phyloP scores from a whole-genome alignment of 495 filamentous ascomycete species.

The Amphirosellinia nigrospora region DNA sequence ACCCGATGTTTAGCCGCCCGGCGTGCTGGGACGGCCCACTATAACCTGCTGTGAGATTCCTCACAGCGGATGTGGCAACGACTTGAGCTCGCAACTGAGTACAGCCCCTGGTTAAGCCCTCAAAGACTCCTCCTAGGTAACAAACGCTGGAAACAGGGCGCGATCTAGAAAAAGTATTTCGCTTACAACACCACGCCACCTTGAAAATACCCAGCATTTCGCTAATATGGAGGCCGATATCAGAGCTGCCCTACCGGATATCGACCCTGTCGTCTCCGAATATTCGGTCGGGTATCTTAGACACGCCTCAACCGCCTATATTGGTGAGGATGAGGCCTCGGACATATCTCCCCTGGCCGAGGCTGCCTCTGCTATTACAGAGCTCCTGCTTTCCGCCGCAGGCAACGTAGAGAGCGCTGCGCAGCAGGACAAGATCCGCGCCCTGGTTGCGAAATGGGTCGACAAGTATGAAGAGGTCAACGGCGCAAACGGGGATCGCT shows the following conservation, averaged over 20 bases:
- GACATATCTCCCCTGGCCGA: constrained; percentile 78
- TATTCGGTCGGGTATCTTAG: constrained; percentile 94
- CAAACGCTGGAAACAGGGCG: neutral
- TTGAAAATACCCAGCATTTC: neutral
- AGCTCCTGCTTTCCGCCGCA: constrained; percentile 88
- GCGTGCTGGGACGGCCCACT: neutral
- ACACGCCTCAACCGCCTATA: constrained; percentile 85
- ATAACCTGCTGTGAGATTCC: neutral
- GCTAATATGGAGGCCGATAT: constrained; percentile 87
- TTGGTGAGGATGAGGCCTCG: constrained; percentile 72
- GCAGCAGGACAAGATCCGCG: constrained; percentile 77
- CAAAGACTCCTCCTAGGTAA: neutral
- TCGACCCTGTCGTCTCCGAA: constrained; percentile 88
- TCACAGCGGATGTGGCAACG: neutral
- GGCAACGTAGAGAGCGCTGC: constrained; percentile 69
- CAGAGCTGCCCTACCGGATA: constrained; percentile 80
- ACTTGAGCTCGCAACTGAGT: neutral
- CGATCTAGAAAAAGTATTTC: neutral
- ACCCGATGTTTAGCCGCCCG: constrained; percentile 2
- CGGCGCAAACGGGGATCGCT: constrained; percentile 61
- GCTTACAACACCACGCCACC: neutral
- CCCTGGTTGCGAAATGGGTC: constrained; percentile 90
- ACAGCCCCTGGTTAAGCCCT: neutral
- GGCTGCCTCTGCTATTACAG: constrained; percentile 81
- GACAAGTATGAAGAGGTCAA: constrained; percentile 75